A percentile compares a stretch with the other conserved stretches of the same genome.
phyloP scores from a whole-genome alignment of 345 rosid genomes.

The Dipteronia dyeriana region DNA sequence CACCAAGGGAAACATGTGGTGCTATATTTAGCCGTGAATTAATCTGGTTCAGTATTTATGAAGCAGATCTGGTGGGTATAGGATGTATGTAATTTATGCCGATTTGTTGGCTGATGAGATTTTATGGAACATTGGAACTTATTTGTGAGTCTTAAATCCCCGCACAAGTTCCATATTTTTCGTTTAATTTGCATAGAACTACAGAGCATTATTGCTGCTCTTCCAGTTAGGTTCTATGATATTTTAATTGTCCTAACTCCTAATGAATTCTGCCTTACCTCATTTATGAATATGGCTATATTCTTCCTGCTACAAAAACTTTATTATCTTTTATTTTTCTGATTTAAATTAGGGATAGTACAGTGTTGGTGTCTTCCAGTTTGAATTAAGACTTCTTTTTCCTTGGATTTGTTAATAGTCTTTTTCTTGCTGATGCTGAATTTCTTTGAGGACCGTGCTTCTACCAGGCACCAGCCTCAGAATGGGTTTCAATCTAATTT shows the following conservation, averaged over 20 bases:
- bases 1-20: neutral
- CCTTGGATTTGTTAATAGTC: neutral
- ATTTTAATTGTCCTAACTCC: neutral
- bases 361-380: neutral
- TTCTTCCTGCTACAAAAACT: neutral
- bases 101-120: neutral
- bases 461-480: neutral
- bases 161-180: neutral
- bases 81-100: constrained; percentile 6
- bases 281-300: neutral
- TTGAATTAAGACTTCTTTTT: constrained; percentile 4
- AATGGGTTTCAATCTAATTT: neutral
- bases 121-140: no score
- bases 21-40: neutral
- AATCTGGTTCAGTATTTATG: neutral
- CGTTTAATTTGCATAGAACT: neutral
- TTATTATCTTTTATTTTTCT: neutral
- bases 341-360: neutral
- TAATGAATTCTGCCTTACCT: neutral
- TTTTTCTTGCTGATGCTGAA: neutral
- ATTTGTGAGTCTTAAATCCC: neutral
- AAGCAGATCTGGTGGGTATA: neutral
- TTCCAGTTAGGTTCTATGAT: neutral
- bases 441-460: neutral
- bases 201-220: neutral